These are phyloP conservation scores for Obelidium mucronatum DNA, from an alignment of 192 early-diverging fungal species.

Conservation along the genomic window DNA sequence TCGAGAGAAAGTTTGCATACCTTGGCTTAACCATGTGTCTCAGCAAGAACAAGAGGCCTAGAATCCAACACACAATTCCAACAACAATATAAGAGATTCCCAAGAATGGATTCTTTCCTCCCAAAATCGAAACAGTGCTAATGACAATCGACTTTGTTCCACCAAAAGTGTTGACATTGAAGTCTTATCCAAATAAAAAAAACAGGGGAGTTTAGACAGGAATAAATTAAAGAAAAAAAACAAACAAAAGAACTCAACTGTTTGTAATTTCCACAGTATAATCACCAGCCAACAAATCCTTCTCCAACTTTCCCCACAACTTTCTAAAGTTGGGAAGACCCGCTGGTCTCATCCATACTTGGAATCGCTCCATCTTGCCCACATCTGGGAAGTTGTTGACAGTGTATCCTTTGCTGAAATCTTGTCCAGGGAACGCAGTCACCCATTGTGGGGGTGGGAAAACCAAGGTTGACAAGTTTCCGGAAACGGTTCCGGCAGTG, in stretches of 20 bases:
- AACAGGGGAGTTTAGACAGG: neutral
- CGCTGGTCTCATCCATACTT: conserved; percentile 99
- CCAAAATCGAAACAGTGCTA: conserved; percentile 92
- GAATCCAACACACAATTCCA: conserved; percentile 86
- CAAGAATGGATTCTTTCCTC: conserved; percentile 96
- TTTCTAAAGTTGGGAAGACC: conserved; percentile 97
- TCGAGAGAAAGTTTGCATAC: conserved; percentile 45
- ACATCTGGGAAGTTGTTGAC: conserved; percentile 68
- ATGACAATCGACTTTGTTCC: conserved; percentile 97
- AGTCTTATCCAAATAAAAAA: conserved; percentile 62
- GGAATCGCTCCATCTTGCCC: conserved; percentile 78
- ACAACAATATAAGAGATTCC: conserved; percentile 94
- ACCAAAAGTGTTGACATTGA: conserved; percentile 83
- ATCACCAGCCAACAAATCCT: conserved; percentile 67
- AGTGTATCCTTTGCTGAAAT: conserved; percentile 58
- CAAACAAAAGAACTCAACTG: conserved; percentile 74
- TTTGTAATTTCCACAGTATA: conserved; percentile 79
- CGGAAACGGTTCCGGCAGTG: neutral
- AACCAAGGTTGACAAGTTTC: conserved; percentile 56
- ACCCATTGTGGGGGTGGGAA: conserved; percentile 91
- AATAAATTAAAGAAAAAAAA: conserved; percentile 33
- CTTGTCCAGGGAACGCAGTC: conserved; percentile 64
- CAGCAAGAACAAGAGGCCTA: conserved; percentile 87
- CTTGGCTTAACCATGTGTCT: conserved; percentile 94
- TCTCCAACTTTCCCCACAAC: conserved; percentile 82